These are phyloP conservation scores for Termitomyces sp. DNA, from an alignment of 768 basidiomycete genomes.

Conservation along the genomic window DNA sequence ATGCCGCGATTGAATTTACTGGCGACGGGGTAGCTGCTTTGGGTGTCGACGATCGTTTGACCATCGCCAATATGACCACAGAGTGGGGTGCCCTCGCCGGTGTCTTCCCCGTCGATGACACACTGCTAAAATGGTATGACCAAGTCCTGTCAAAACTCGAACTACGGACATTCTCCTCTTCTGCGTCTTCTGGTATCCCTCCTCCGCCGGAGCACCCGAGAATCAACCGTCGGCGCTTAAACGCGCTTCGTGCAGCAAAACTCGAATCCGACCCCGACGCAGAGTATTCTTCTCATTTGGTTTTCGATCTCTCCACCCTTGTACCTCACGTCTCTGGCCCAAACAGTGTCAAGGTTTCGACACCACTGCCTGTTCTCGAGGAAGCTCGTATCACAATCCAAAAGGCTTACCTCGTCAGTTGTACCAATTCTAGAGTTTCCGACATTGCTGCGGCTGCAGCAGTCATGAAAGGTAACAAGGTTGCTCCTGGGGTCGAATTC, in stretches of 20 bases:
- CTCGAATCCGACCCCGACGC: slow-evolving; percentile 71
- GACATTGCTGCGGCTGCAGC: slow-evolving; percentile 90
- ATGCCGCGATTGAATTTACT: slow-evolving; percentile 93
- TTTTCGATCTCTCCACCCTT: slow-evolving; percentile 89
- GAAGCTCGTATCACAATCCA: slow-evolving; percentile 73
- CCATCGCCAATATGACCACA: slow-evolving; percentile 99
- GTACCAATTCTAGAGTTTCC: slow-evolving; percentile 95
- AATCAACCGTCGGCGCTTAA: slow-evolving; percentile 69
- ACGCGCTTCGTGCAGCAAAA: slow-evolving; percentile 49
- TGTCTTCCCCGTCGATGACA: slow-evolving; percentile 88
- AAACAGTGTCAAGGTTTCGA: slow-evolving; percentile 97
- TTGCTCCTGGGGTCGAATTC: slow-evolving; percentile 90
- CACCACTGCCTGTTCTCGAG: slow-evolving; percentile 81
- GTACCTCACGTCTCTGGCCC: slow-evolving; percentile 96
- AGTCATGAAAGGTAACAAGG: slow-evolving; percentile 75
- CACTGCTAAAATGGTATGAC: slow-evolving; percentile 84
- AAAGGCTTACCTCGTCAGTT: slow-evolving; percentile 97
- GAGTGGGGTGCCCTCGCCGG: slow-evolving; percentile 99
- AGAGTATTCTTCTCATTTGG: slow-evolving; percentile 79
- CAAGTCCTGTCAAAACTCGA: slow-evolving; percentile 65
- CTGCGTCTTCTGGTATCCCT: slow-evolving; percentile 47
- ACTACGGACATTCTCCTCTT: slow-evolving; percentile 64
- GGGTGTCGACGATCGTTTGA: slow-evolving; percentile 86
- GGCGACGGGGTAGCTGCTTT: slow-evolving; percentile 81
- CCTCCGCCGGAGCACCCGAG: slow-evolving; percentile 80